These are phyloP conservation scores for Rhinocladiella similis DNA, from an alignment of 2,329 filamentous ascomycete genomes.

Conservation along the genomic window DNA sequence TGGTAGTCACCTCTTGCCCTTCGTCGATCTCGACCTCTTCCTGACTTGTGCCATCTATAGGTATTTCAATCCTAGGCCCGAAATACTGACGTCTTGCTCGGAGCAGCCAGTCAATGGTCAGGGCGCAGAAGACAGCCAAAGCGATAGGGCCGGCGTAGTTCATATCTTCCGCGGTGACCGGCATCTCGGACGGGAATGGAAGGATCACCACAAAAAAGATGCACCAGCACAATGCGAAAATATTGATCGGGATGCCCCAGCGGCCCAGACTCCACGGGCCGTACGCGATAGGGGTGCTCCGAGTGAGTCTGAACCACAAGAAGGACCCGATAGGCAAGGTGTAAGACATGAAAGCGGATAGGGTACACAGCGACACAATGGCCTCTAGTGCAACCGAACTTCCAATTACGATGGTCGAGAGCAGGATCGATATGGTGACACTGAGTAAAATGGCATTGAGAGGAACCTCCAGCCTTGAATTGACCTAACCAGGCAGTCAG, in stretches of 20 bases:
- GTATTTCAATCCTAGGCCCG: not conserved
- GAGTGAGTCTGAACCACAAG: conserved; percentile 28
- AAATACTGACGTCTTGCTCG: conserved; percentile 12
- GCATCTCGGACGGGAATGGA: conserved; percentile 33
- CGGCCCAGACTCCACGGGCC: conserved; percentile 33
- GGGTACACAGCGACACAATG: conserved; percentile 21
- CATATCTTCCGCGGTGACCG: conserved; percentile 35
- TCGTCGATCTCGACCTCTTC: not conserved
- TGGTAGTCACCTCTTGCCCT: not conserved
- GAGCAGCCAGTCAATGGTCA: conserved; percentile 1
- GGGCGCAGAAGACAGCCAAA: conserved; percentile 1
- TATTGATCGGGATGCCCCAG: conserved; percentile 33
- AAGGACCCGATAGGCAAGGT: conserved; percentile 49
- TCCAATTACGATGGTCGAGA: conserved; percentile 23
- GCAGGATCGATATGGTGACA: conserved; percentile 16
- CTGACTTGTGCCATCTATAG: not conserved
- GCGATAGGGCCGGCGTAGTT: conserved; percentile 27
- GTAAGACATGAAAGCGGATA: conserved; percentile 49
- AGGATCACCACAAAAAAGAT: conserved; percentile 34
- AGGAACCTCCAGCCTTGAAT: not conserved
- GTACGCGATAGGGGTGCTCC: conserved; percentile 19
- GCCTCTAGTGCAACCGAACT: conserved; percentile 25
- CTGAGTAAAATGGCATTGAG: not conserved
- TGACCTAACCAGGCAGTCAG: not conserved
- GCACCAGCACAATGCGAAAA: conserved; percentile 32